Percentiles rank a stretch among this genome's conserved stretches.
These are phyloP conservation scores for Hypoxylon sp. DNA, from an alignment of 2,329 filamentous ascomycete genomes.

Conservation along the genomic window DNA sequence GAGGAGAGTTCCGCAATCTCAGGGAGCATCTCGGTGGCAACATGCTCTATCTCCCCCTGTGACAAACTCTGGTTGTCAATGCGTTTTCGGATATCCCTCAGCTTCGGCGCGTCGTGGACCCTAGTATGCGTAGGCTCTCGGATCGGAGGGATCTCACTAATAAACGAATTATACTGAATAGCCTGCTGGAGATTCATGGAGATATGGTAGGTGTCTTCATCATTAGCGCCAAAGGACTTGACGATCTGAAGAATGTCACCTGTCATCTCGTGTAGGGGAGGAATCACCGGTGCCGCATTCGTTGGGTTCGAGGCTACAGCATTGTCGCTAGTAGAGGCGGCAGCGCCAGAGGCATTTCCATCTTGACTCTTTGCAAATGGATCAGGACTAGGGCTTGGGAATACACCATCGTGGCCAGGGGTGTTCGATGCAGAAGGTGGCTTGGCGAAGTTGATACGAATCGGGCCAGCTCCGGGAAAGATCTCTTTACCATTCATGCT, in stretches of 20 bases:
- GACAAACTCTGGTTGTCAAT: constrained; percentile 96
- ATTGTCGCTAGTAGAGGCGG: constrained; percentile 59
- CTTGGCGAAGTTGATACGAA: constrained; percentile 97
- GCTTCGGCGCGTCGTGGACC: constrained; percentile 92
- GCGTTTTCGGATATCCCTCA: constrained; percentile 95
- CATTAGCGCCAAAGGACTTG: constrained; percentile 85
- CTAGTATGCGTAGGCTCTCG: constrained; percentile 90
- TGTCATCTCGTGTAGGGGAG: constrained; percentile 82
- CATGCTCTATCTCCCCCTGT: constrained; percentile 89
- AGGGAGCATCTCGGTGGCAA: constrained; percentile 93
- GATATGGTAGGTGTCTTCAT: constrained; percentile 82
- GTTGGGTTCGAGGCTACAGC: constrained; percentile 55
- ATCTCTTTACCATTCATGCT: constrained; percentile 97
- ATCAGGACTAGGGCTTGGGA: constrained; percentile 92
- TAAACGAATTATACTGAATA: constrained; percentile 79
- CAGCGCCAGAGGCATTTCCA: constrained; percentile 56
- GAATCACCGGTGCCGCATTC: constrained; percentile 73
- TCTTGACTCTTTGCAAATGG: constrained; percentile 76
- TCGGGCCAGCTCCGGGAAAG: constrained; percentile 94
- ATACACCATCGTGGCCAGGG: constrained; percentile 88
- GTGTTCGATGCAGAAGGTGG: constrained; percentile 91
- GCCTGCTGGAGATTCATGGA: constrained; percentile 80
- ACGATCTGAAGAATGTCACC: constrained; percentile 88
- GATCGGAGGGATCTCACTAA: constrained; percentile 89
- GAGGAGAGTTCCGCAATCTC: constrained; percentile 96